Conservation (phyloP, 2,329 filamentous ascomycete species). For the Chrysoporthe puriensis region DNA sequence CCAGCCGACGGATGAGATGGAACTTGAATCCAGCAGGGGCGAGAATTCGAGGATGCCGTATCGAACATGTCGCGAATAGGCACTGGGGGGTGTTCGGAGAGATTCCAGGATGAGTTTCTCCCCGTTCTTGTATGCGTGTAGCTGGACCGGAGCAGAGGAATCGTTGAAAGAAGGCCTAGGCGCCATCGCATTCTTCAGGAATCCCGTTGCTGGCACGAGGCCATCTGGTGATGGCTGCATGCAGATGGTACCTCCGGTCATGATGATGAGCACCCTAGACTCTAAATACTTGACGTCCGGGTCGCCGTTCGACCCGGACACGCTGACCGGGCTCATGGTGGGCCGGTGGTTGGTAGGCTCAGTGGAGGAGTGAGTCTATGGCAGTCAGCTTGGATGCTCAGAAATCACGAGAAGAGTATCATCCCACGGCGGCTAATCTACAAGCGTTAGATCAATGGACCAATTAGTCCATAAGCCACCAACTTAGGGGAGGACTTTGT, state of each 20-base stretch:
- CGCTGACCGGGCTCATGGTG: conserved; percentile 10
- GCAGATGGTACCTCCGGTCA: conserved; percentile 89
- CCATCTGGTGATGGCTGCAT: conserved; percentile 84
- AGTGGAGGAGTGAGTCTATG: background rate
- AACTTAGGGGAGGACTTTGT: background rate
- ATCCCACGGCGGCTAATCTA: background rate
- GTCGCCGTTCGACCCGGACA: conserved; percentile 5
- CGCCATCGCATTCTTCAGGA: conserved; percentile 80
- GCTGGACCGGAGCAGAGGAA: conserved; percentile 57
- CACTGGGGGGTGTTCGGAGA: conserved; percentile 77
- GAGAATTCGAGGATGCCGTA: conserved; percentile 86
- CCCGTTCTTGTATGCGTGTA: conserved; percentile 57
- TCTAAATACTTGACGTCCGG: conserved; percentile 58
- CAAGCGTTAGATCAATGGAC: background rate
- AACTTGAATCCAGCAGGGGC: conserved; percentile 84
- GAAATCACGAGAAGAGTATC: background rate
- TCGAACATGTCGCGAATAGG: conserved; percentile 79
- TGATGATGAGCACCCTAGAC: conserved; percentile 84
- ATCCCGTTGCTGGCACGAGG: conserved; percentile 77
- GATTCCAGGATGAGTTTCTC: conserved; percentile 61
- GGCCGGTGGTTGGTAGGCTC: background rate
- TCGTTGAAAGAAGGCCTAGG: conserved; percentile 88
- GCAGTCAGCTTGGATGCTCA: background rate
- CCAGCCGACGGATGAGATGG: conserved; percentile 86
- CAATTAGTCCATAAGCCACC: background rate